phyloP scores from a whole-genome alignment of 2,329 filamentous ascomycete genomes.

The Calonectria henricotiae region DNA sequence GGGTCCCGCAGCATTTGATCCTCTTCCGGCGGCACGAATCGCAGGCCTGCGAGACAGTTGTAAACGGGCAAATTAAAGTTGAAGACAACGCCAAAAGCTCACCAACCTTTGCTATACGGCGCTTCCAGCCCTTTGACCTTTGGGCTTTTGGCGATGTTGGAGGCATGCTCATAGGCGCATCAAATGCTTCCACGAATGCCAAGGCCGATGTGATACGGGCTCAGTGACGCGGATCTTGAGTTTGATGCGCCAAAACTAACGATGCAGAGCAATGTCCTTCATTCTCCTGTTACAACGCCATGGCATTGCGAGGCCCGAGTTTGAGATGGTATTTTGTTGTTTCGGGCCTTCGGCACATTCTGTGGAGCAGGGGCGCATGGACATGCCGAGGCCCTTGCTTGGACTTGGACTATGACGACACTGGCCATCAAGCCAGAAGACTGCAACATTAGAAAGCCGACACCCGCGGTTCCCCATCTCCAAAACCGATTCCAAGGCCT shows the following conservation, averaged over 20 bases:
- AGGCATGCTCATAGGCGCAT: constrained; percentile 1
- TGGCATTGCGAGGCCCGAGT: neutral
- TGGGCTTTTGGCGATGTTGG: constrained; percentile 9
- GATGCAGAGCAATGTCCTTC: neutral
- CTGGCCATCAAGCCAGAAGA: neutral
- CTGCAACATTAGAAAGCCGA: neutral
- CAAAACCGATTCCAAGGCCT: neutral
- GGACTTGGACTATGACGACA: neutral
- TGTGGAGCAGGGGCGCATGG: constrained; percentile 15
- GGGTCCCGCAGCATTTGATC: constrained; percentile 26
- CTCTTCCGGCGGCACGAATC: constrained; percentile 30
- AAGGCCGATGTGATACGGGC: neutral
- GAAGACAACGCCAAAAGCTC: no score
- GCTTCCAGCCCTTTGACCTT: constrained; percentile 27
- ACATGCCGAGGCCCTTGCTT: constrained; percentile 14
- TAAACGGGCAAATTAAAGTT: neutral
- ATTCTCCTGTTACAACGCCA: neutral
- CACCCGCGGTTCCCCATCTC: neutral
- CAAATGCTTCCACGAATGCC: neutral
- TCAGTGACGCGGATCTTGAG: neutral
- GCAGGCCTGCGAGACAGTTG: constrained; percentile 10
- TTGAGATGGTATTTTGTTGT: neutral
- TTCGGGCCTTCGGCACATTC: constrained; percentile 8
- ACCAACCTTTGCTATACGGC: constrained; percentile 27
- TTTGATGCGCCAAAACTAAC: no score